Conservation (phyloP, 2,329 filamentous ascomycete species). For the Verticillium alfalfae region DNA sequence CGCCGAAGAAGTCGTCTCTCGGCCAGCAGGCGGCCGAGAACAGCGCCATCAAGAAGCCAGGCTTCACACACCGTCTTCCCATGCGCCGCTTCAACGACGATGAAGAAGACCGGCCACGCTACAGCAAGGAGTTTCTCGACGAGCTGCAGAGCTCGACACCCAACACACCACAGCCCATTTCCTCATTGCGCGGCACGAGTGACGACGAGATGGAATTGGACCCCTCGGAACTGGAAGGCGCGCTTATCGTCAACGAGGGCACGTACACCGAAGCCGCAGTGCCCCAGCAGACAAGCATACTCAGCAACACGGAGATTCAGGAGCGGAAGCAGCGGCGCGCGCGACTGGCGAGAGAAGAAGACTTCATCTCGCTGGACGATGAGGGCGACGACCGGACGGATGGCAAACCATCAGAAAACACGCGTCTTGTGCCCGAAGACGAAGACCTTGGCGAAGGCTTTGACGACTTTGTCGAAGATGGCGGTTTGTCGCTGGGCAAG, state of each 20-base stretch:
- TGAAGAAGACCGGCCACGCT: slow-evolving; percentile 60
- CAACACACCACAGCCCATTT: slow-evolving; percentile 63
- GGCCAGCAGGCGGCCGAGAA: slow-evolving; percentile 62
- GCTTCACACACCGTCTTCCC: slow-evolving; percentile 44
- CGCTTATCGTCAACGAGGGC: slow-evolving; percentile 52
- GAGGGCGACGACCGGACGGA: slow-evolving; percentile 23
- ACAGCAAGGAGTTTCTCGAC: slow-evolving; percentile 80
- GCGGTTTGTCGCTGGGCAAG: slow-evolving; percentile 69
- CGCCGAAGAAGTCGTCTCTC: slow-evolving; percentile 58
- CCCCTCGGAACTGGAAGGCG: slow-evolving; percentile 56
- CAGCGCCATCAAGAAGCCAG: slow-evolving; percentile 53
- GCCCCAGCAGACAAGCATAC: slow-evolving; percentile 35
- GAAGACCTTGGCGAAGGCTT: slow-evolving; percentile 93
- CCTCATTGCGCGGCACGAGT: slow-evolving; percentile 19
- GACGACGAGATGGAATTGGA: slow-evolving; percentile 51
- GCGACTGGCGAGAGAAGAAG: slow-evolving; percentile 68
- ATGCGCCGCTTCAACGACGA: slow-evolving; percentile 49
- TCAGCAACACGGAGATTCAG: slow-evolving; percentile 8
- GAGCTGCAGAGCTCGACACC: slow-evolving; percentile 84
- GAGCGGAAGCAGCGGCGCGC: slow-evolving; percentile 59
- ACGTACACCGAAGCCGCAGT: slow-evolving; percentile 29
- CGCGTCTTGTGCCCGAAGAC: slow-evolving; percentile 75
- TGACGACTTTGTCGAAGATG: slow-evolving; percentile 85
- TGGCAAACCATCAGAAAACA: slow-evolving; percentile 41
- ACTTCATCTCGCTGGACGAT: slow-evolving; percentile 60